A percentile compares a stretch with the other conserved stretches of the same genome.
Evolutionary conservation across 768 basidiomycete species (phyloP).

Genomic region (Trametopsis cervina): DNA sequence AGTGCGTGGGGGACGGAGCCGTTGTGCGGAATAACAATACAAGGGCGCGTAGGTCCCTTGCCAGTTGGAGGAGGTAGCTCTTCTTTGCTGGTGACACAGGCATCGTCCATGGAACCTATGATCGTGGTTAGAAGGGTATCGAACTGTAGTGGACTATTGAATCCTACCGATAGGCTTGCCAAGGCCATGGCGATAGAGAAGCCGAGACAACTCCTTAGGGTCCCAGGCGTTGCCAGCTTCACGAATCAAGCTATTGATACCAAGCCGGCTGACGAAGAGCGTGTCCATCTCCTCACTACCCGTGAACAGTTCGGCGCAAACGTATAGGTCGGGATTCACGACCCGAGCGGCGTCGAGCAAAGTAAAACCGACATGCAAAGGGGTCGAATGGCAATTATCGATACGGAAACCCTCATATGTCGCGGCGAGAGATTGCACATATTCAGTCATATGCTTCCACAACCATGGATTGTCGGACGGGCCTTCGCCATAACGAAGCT

Average conservation of each 20-base stretch:
- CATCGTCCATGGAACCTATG: slow-evolving; percentile 87
- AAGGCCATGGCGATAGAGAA: slow-evolving; percentile 86
- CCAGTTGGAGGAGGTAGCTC: slow-evolving; percentile 80
- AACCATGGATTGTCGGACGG: slow-evolving; percentile 87
- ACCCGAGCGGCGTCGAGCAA: slow-evolving; percentile 90
- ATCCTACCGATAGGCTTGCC: slow-evolving; percentile 84
- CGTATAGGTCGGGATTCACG: slow-evolving; percentile 87
- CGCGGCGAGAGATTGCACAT: slow-evolving; percentile 73
- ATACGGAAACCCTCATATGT: slow-evolving; percentile 95
- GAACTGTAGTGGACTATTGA: background rate
- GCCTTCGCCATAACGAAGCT: slow-evolving; percentile 84
- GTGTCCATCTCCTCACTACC: slow-evolving; percentile 93
- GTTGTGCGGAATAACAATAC: slow-evolving; percentile 70
- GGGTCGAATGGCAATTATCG: slow-evolving; percentile 98
- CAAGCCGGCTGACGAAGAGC: slow-evolving; percentile 84
- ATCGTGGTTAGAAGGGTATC: background rate
- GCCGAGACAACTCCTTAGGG: slow-evolving; percentile 82
- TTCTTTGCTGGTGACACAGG: slow-evolving; percentile 69
- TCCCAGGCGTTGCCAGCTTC: slow-evolving; percentile 92
- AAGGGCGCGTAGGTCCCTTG: slow-evolving; percentile 68
- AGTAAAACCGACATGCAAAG: slow-evolving; percentile 89
- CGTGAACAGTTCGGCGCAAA: slow-evolving; percentile 96
- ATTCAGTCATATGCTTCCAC: slow-evolving; percentile 85
- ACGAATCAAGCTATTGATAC: slow-evolving; percentile 88
- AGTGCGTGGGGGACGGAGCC: slow-evolving; percentile 91